Conservation (phyloP, 2,329 filamentous ascomycete species). For the Zelopaecilomyces penicillatus region DNA sequence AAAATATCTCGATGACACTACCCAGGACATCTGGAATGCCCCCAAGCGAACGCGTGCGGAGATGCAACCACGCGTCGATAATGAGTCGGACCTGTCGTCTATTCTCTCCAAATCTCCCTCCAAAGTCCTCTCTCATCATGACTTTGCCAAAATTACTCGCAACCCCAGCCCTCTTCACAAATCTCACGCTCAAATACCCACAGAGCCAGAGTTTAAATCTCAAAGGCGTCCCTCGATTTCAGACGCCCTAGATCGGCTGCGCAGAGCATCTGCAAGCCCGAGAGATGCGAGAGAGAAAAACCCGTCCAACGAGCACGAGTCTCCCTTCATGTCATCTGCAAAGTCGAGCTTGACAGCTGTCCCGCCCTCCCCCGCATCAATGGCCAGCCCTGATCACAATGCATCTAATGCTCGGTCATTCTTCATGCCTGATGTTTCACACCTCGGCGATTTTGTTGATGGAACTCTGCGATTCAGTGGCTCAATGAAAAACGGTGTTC, state of each 20-base stretch:
- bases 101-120: conserved; percentile 33
- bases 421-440: conserved; percentile 44
- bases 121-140: conserved; percentile 17
- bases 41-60: conserved; percentile 36
- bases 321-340: conserved; percentile 29
- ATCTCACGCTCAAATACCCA: conserved; percentile 23
- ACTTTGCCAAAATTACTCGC: conserved; percentile 19
- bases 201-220: conserved; percentile 16
- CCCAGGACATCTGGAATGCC: conserved; percentile 31
- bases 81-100: conserved; percentile 41
- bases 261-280: conserved; percentile 27
- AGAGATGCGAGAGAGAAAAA: conserved; percentile 15
- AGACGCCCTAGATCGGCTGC: conserved; percentile 26
- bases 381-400: conserved; percentile 26
- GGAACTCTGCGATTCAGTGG: conserved; percentile 44
- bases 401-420: conserved; percentile 42
- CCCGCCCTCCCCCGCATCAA: conserved; percentile 27
- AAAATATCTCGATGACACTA: conserved; percentile 33
- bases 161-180: conserved; percentile 31
- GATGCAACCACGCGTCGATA: conserved; percentile 47
- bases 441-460: conserved; percentile 50
- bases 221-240: conserved; percentile 23
- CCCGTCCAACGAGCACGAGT: conserved; percentile 17
- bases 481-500: conserved; percentile 43
- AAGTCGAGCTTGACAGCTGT: conserved; percentile 35